These are phyloP conservation scores for Corchorus capsularis DNA, from an alignment of 345 rosid genomes.

Conservation along the genomic window DNA sequence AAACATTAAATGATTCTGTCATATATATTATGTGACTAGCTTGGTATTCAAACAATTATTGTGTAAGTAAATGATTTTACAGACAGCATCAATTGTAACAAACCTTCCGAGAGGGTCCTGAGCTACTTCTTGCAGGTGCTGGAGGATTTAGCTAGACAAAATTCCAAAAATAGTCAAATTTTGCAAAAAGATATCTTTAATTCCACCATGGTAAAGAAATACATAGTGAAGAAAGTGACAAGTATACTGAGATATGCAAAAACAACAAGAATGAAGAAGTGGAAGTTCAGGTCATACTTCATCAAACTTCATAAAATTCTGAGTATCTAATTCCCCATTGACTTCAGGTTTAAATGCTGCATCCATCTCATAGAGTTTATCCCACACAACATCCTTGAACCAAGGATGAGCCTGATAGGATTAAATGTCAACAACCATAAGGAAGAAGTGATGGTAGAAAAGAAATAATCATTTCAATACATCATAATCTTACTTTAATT, in stretches of 20 bases:
- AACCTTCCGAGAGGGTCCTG: slow-evolving; percentile 90
- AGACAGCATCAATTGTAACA: slow-evolving; percentile 27
- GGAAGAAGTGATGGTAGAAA: slow-evolving; percentile 22
- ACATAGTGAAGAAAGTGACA: slow-evolving; percentile 13
- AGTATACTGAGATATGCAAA: background rate
- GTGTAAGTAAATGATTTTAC: background rate
- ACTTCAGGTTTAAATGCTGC: slow-evolving; percentile 97
- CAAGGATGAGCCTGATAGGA: slow-evolving; percentile 85
- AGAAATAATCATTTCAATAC: slow-evolving; percentile 17
- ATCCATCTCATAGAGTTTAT: slow-evolving; percentile 87
- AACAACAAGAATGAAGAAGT: slow-evolving; percentile 5
- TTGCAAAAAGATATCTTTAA: slow-evolving; percentile 8
- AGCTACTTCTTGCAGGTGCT: slow-evolving; percentile 63
- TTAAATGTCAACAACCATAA: slow-evolving; percentile 21
- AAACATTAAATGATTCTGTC: slow-evolving; percentile 4
- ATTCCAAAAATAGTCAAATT: slow-evolving; percentile 21
- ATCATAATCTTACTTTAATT: slow-evolving; percentile 67
- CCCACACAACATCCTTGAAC: slow-evolving; percentile 81
- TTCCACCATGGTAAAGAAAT: slow-evolving; percentile 4
- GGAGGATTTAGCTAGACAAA: slow-evolving; percentile 69
- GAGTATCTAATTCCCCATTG: slow-evolving; percentile 90
- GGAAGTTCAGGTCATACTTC: slow-evolving; percentile 55
- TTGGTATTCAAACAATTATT: too few species aligned
- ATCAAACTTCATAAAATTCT: slow-evolving; percentile 95
- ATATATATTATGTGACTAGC: background rate